These are phyloP conservation scores for Zarea fungicola DNA, from an alignment of 2,329 filamentous ascomycete genomes.

Conservation along the genomic window DNA sequence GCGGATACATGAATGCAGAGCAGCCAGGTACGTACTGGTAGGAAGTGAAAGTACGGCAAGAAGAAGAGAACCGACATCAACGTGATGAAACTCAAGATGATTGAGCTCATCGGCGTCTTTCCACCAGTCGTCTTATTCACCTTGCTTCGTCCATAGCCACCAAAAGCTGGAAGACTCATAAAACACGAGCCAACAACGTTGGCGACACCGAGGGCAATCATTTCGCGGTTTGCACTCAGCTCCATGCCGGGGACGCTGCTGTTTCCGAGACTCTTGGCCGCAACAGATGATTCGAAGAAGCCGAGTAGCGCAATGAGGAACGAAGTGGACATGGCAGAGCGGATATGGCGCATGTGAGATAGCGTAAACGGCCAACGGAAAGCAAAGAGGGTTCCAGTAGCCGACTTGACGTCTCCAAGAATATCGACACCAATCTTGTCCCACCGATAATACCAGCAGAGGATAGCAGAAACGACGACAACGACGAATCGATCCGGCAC, in stretches of 20 bases:
- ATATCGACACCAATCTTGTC: slow-evolving; percentile 74
- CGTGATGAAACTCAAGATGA: slow-evolving; percentile 79
- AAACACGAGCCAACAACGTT: slow-evolving; percentile 92
- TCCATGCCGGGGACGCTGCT: slow-evolving; percentile 72
- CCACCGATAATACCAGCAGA: slow-evolving; percentile 75
- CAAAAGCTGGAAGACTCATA: slow-evolving; percentile 88
- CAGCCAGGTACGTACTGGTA: slow-evolving; percentile 62
- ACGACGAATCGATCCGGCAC: slow-evolving; percentile 88
- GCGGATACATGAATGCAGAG: background rate
- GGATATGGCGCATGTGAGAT: slow-evolving; percentile 73
- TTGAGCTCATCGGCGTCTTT: slow-evolving; percentile 87
- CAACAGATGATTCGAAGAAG: slow-evolving; percentile 98
- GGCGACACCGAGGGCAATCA: slow-evolving; percentile 84
- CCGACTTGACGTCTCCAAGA: slow-evolving; percentile 73
- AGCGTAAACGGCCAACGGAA: slow-evolving; percentile 83
- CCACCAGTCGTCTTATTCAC: slow-evolving; percentile 90
- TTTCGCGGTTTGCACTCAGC: slow-evolving; percentile 84
- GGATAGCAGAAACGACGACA: slow-evolving; percentile 75
- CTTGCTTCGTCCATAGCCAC: slow-evolving; percentile 92
- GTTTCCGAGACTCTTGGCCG: slow-evolving; percentile 76
- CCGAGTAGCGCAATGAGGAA: slow-evolving; percentile 92
- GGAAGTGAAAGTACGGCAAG: slow-evolving; percentile 87
- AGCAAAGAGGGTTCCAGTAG: slow-evolving; percentile 64
- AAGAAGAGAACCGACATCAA: slow-evolving; percentile 76
- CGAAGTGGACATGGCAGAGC: slow-evolving; percentile 80